Conservation (phyloP, 345 rosid genomes). For the Clausena lansium region DNA sequence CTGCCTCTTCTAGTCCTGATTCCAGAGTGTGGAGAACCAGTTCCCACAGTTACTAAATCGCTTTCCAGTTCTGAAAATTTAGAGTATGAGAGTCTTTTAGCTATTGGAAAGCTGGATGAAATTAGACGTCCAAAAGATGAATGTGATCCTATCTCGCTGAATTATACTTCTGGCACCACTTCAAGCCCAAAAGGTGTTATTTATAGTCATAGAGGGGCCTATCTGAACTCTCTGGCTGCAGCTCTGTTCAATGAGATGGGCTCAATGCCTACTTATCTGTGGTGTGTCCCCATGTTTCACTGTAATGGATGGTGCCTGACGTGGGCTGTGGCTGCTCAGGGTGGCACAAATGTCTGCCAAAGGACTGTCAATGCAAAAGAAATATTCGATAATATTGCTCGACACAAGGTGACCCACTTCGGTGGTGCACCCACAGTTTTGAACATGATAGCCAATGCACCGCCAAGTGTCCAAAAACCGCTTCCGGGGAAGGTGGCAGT, state of each 20-base stretch:
- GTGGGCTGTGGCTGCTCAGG: constrained; percentile 62
- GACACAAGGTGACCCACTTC: constrained; percentile 47
- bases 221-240: constrained; percentile 53
- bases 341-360: constrained; percentile 61
- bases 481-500: constrained; percentile 52
- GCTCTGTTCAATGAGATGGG: constrained; percentile 41
- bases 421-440: constrained; percentile 58
- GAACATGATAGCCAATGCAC: constrained; percentile 62
- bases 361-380: constrained; percentile 37
- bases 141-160: constrained; percentile 54
- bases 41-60: not conserved
- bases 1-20: constrained; percentile 45
- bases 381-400: constrained; percentile 36
- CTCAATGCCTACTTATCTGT: constrained; percentile 52
- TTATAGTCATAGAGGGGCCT: constrained; percentile 60
- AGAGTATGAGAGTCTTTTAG: constrained; percentile 48
- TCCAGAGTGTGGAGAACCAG: constrained; percentile 23
- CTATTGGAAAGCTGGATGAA: constrained; percentile 37
- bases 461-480: constrained; percentile 31
- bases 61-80: constrained; percentile 12
- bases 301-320: constrained; percentile 70
- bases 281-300: constrained; percentile 73
- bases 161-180: constrained; percentile 69
- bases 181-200: constrained; percentile 66
- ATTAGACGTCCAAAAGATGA: constrained; percentile 45